A percentile compares a stretch with the other conserved stretches of the same genome.
These are phyloP conservation scores for Syzygium aqueum DNA, from an alignment of 345 rosid species.

Conservation along the genomic window DNA sequence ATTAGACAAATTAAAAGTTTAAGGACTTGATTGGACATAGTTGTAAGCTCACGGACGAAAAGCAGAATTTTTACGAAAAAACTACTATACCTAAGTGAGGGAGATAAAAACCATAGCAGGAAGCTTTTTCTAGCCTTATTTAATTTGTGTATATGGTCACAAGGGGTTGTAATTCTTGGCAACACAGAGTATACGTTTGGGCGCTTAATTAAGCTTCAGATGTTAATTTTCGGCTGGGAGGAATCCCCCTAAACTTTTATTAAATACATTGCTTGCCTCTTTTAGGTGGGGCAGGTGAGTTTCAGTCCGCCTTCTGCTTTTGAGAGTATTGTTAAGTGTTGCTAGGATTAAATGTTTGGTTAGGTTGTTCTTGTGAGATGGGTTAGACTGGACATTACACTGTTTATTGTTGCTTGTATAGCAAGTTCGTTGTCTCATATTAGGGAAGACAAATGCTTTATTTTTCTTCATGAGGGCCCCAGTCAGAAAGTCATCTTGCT, in stretches of 20 bases:
- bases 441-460: not conserved
- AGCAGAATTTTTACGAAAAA: not conserved
- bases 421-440: not conserved
- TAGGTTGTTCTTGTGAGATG: not conserved
- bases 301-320: not conserved
- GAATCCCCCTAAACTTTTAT: not conserved
- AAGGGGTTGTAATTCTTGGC: not conserved
- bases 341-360: not conserved
- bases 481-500: not conserved
- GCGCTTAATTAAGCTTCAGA: not conserved
- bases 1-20: not conserved
- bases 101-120: not conserved
- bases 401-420: not conserved
- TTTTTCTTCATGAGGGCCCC: not conserved
- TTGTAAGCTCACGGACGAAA: not conserved
- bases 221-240: not conserved
- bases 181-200: not conserved
- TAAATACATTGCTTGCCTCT: not conserved
- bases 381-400: not conserved
- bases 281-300: not conserved
- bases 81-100: not conserved
- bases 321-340: not conserved
- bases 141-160: not conserved
- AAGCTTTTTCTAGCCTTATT: not conserved
- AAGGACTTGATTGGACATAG: not conserved